Base-by-base conservation (phyloP, 371 early-diverging fungal genomes). In the Gilbertella persicaria region DNA sequence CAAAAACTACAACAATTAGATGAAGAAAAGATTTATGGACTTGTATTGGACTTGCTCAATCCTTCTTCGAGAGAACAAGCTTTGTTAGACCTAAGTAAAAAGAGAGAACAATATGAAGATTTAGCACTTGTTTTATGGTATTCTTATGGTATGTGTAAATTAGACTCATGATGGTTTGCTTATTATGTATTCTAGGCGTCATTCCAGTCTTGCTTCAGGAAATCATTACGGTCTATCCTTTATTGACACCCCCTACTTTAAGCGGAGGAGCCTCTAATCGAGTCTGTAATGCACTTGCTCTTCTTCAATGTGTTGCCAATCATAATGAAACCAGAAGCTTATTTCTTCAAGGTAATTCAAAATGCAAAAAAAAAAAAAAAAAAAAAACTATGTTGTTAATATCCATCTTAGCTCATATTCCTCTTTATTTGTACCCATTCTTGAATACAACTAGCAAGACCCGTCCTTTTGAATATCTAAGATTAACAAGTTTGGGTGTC, bases 381-480 rank as follows among this genome's bases (percentile, higher is more conserved):
- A 12, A 25, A 37, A 35, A 39, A 41, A 14, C 23, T 9, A 13
- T 20, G 17, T 13, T 13, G n/a, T 5, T 8, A 28, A 43, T 19
- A 13, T 23, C 46, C 10, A 26, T 6, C 38, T 19, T 69, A 86
- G 95, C 98, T 8, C 95, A 98, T 67, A 89, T 99, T 55, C 98
- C 99, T 2, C 84, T 97, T 50, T 96, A 96, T 64, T 81, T 99
- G 41, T 99, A 98, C 61, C 98, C 98, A 25, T 96, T 97, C 73
- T 82, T 99, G 56, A 97, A 95, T 71, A 95, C 97, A n/a, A 90
- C 94, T n/a, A 90, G 89, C 73, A 92, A 91, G 67, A 87, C 92
- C 24, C 83, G 93, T 47, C 93, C 95, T 20, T 96, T 96, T 71
- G 99, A 99, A 69, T 95, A 95, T 60, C 67, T 98, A 47, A 86